Conservation (phyloP, 305 asterid species). For the Fraxinus nigra region DNA sequence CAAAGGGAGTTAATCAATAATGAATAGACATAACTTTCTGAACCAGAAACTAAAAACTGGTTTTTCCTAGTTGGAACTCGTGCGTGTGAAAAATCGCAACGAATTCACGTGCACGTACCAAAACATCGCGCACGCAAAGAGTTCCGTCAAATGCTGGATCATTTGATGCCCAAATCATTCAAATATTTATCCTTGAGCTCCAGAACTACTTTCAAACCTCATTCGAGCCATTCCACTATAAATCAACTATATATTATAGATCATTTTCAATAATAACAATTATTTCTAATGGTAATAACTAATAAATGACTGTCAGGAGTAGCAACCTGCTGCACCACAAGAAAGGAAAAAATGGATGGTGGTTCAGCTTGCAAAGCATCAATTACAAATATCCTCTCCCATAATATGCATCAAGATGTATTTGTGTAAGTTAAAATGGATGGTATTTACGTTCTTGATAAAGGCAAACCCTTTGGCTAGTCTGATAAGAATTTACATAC, state of each 20-base stretch:
- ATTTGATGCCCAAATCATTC: neutral
- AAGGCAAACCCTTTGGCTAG: neutral
- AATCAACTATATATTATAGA: neutral
- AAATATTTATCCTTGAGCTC: neutral
- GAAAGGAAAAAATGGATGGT: neutral
- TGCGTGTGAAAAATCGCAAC: neutral
- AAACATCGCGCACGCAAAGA: neutral
- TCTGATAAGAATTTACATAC: neutral
- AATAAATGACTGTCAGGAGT: neutral
- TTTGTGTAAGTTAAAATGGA: neutral
- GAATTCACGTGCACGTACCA: neutral
- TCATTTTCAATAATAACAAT: neutral
- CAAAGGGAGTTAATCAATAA: neutral
- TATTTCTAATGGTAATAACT: neutral
- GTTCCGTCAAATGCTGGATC: neutral
- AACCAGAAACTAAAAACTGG: neutral
- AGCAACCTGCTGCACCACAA: neutral
- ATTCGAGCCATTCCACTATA: neutral
- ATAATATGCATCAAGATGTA: neutral
- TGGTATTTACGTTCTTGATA: neutral
- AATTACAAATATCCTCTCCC: neutral
- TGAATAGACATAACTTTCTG: neutral
- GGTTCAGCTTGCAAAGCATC: neutral
- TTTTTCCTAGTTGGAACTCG: neutral
- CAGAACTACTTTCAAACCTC: neutral